Evolutionary conservation across 2,329 filamentous ascomycete genomes (phyloP).

Genomic region (Fusarium clavum): DNA sequence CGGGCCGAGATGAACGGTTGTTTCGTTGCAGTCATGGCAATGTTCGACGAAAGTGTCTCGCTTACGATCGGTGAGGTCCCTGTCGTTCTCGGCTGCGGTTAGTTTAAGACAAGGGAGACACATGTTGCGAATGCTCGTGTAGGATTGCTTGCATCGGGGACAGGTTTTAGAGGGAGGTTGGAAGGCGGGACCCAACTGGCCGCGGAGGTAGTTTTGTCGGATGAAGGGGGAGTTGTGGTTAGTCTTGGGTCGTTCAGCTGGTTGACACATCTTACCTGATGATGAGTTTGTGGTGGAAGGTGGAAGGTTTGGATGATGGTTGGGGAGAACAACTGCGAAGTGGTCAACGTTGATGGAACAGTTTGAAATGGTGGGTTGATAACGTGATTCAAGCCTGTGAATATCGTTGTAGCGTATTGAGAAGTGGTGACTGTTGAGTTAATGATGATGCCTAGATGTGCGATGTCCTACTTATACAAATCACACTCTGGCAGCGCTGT

Average conservation of each 20-base stretch:
- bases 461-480: not conserved
- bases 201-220: conserved; percentile 15
- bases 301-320: not conserved
- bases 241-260: not conserved
- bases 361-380: not conserved
- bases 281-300: no score
- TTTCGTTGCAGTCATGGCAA: conserved; percentile 4
- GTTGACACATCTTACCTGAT: conserved; percentile 7
- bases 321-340: not conserved
- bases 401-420: not conserved
- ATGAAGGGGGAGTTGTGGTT: conserved; percentile 9
- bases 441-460: not conserved
- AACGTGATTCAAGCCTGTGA: not conserved
- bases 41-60: conserved; percentile 14
- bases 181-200: conserved; percentile 22
- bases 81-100: not conserved
- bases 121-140: not conserved
- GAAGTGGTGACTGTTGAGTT: not conserved
- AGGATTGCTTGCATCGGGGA: not conserved
- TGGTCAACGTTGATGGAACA: not conserved
- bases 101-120: conserved; percentile 21
- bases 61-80: not conserved
- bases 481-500: not conserved
- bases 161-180: conserved; percentile 11
- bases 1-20: conserved; percentile 36